Evolutionary conservation across 129 eudicot species (phyloP), one percentile per base, ranked within the genome.

Genomic region (Escallonia herrerae): DNA sequence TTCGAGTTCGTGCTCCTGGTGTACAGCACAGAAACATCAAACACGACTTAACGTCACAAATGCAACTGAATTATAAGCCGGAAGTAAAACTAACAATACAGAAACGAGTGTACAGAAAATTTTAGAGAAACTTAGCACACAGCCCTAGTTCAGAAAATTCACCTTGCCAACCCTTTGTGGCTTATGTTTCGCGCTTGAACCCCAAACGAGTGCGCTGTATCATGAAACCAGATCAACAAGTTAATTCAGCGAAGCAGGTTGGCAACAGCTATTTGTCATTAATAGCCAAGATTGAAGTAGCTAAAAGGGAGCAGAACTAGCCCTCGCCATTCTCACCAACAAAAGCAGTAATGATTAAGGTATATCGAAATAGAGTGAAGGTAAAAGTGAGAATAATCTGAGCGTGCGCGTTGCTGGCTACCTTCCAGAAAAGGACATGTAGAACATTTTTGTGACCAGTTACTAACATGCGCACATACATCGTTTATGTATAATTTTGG

Each of bases 161-260:
- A 89, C 99, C 95, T 75, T 94, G 71, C 99, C 99, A 43, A 94
- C 99, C 75, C 96, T 94, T 78, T 94, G 99, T 15, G 99, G 99
- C 82, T 89, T 94, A 84, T 94, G 99, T 70, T 94, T 94, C 56
- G 78, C 99, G 74, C 99, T 94, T 15, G 99, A 94, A 33, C 99
- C 99, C 99, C 99, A 94, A 61, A 94, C 99, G 68, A 94, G 66
- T 49, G 97, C 99, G 72, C 99, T 94, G 86, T 81, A 77, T 44
- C 40, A 60, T 13, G 33, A 3, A 7, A 73, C 33, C 53, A 59
- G 49, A 76, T 63, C 40, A 63, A 54, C 3, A 40, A 72, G n/a
- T 14, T 43, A 8, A 7, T 50, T 38, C 38, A 44, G 39, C 40
- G 58, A 54, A 54, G 53, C 22, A 22, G 33, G 52, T 15, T 61